Evolutionary conservation across 2,329 filamentous ascomycete genomes (phyloP).

Genomic region (Claviceps sorghi): DNA sequence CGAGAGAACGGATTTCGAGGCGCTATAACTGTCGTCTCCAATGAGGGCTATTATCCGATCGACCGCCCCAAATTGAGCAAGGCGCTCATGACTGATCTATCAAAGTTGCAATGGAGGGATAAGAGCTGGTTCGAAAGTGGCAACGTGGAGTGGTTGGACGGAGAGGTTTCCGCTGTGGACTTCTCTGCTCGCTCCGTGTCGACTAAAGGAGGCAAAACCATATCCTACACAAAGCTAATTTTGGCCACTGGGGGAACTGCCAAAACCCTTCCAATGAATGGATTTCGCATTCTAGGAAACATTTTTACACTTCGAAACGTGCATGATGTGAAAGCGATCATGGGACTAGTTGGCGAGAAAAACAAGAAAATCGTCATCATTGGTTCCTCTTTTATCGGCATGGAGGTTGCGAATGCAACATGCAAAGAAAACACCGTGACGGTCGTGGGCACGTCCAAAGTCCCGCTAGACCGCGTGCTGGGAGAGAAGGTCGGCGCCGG

Average conservation of each 20-base stretch:
- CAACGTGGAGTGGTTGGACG: slow-evolving; percentile 41
- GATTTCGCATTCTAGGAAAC: slow-evolving; percentile 75
- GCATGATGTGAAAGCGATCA: slow-evolving; percentile 64
- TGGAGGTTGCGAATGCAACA: slow-evolving; percentile 86
- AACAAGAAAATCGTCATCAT: slow-evolving; percentile 87
- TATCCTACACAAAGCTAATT: slow-evolving; percentile 74
- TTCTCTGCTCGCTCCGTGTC: slow-evolving; percentile 58
- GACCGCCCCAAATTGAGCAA: slow-evolving; percentile 95
- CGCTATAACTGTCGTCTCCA: slow-evolving; percentile 66
- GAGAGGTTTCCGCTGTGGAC: slow-evolving; percentile 59
- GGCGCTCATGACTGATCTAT: slow-evolving; percentile 66
- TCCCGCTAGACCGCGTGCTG: slow-evolving; percentile 74
- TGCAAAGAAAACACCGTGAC: slow-evolving; percentile 69
- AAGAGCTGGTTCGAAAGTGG: slow-evolving; percentile 60
- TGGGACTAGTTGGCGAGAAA: slow-evolving; percentile 63
- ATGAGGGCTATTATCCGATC: slow-evolving; percentile 74
- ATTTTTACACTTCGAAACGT: slow-evolving; percentile 73
- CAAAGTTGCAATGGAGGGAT: slow-evolving; percentile 65
- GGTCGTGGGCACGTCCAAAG: slow-evolving; percentile 76
- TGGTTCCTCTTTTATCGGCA: slow-evolving; percentile 91
- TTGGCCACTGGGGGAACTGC: slow-evolving; percentile 77
- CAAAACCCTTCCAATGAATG: slow-evolving; percentile 59
- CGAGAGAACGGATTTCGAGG: slow-evolving; percentile 70
- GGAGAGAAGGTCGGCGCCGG: slow-evolving; percentile 68
- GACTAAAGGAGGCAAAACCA: slow-evolving; percentile 59